Conservation (phyloP, 148 eudicot species). For the Bassia scoparia region DNA sequence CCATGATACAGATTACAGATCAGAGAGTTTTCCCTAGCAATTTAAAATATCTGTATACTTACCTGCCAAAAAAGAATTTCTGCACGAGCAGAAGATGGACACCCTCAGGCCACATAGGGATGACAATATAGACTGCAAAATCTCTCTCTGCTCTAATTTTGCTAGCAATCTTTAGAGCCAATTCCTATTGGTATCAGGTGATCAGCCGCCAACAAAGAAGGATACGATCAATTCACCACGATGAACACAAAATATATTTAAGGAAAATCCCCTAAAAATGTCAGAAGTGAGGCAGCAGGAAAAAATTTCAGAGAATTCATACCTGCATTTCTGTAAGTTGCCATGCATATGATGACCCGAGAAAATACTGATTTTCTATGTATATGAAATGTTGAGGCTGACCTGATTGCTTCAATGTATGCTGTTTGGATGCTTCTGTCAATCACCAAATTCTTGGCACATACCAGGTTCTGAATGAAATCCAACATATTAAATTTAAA, state of each 20-base stretch:
- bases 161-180: constrained; percentile 53
- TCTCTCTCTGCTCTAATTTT: constrained; percentile 61
- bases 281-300: background rate
- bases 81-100: constrained; percentile 50
- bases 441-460: constrained; percentile 51
- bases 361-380: constrained; percentile 59
- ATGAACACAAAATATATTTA: background rate
- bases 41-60: background rate
- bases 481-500: background rate
- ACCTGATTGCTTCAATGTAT: constrained; percentile 60
- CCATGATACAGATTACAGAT: too few species aligned
- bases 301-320: background rate
- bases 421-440: constrained; percentile 67
- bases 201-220: constrained; percentile 42
- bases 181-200: constrained; percentile 56
- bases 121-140: constrained; percentile 59
- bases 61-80: constrained; percentile 77
- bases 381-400: constrained; percentile 63
- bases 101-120: constrained; percentile 82
- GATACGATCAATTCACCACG: background rate
- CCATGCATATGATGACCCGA: constrained; percentile 66
- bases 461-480: constrained; percentile 44
- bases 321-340: constrained; percentile 49
- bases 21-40: too few species aligned
- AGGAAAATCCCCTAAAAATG: too few species aligned